These are phyloP conservation scores for Passiflora organensis DNA, from an alignment of 345 rosid species.

Conservation along the genomic window DNA sequence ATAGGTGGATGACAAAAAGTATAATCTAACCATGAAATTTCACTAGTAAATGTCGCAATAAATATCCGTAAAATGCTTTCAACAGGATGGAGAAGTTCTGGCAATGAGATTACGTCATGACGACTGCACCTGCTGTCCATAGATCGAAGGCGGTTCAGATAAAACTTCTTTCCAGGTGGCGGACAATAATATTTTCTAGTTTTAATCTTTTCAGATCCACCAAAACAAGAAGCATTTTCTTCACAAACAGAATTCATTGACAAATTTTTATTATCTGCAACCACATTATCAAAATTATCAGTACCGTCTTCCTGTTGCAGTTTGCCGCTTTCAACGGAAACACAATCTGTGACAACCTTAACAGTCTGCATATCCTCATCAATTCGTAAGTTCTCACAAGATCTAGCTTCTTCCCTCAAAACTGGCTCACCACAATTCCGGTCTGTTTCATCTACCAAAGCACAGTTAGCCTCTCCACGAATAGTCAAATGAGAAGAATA, in stretches of 20 bases:
- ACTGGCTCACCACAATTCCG: slow-evolving; percentile 14
- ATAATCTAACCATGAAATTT: slow-evolving; percentile 56
- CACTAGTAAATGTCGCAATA: slow-evolving; percentile 85
- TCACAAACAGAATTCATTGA: slow-evolving; percentile 10
- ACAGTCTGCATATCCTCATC: neutral
- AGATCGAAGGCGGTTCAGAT: slow-evolving; percentile 63
- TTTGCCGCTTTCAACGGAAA: slow-evolving; percentile 17
- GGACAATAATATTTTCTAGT: slow-evolving; percentile 13
- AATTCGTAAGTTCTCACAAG: slow-evolving; percentile 11
- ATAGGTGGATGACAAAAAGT: neutral
- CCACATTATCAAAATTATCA: slow-evolving; percentile 13
- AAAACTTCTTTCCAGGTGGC: slow-evolving; percentile 66
- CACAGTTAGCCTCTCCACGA: slow-evolving; percentile 10
- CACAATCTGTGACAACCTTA: slow-evolving; percentile 7
- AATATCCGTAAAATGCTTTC: slow-evolving; percentile 57
- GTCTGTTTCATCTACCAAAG: slow-evolving; percentile 20
- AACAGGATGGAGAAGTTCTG: slow-evolving; percentile 71
- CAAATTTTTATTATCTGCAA: slow-evolving; percentile 4
- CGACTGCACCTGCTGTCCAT: slow-evolving; percentile 32
- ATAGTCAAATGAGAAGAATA: slow-evolving; percentile 9
- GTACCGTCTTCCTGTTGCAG: slow-evolving; percentile 13
- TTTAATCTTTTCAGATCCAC: slow-evolving; percentile 15
- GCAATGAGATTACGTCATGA: slow-evolving; percentile 51
- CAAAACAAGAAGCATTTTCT: slow-evolving; percentile 15
- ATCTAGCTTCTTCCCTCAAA: slow-evolving; percentile 15